phyloP scores from a whole-genome alignment of 441 rosid genomes.

The Populus tomentosa region DNA sequence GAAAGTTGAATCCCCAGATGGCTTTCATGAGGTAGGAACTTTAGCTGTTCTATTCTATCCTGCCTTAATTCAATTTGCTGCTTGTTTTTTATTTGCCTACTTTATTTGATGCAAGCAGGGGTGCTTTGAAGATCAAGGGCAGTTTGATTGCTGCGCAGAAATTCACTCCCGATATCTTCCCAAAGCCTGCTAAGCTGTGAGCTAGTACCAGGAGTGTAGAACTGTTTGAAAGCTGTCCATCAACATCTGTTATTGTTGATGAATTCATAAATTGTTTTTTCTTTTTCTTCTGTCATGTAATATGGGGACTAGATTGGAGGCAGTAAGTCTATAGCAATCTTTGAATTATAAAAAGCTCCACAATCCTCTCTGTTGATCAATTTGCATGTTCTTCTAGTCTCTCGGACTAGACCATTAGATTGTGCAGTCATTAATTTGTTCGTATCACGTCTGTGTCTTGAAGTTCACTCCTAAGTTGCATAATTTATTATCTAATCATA shows the following conservation, averaged over 20 bases:
- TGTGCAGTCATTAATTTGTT: neutral
- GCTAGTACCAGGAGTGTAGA: conserved; percentile 5
- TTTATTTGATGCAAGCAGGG: conserved; percentile 48
- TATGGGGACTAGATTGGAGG: neutral
- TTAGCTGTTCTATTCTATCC: neutral
- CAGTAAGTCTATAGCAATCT: neutral
- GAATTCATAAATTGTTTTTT: neutral
- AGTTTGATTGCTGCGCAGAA: conserved; percentile 93
- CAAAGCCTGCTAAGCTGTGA: conserved; percentile 91
- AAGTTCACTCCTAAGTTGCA: neutral
- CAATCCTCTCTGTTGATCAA: neutral
- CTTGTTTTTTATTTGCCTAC: neutral
- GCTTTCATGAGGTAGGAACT: conserved; percentile 77
- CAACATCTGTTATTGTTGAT: conserved; percentile 1
- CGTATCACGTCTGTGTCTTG: too few relatives aligned
- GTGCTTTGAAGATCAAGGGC: conserved; percentile 91
- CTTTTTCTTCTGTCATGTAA: neutral
- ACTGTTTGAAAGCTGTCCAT: neutral
- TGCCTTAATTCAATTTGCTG: neutral
- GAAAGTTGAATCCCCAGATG: conserved; percentile 90
- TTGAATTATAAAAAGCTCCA: conserved; percentile 4
- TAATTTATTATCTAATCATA: neutral
- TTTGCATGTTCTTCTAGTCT: neutral
- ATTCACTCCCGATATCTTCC: conserved; percentile 93
- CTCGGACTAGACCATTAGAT: neutral